phyloP scores from a whole-genome alignment of 257 asterid species.

The Solanum neorickii region DNA sequence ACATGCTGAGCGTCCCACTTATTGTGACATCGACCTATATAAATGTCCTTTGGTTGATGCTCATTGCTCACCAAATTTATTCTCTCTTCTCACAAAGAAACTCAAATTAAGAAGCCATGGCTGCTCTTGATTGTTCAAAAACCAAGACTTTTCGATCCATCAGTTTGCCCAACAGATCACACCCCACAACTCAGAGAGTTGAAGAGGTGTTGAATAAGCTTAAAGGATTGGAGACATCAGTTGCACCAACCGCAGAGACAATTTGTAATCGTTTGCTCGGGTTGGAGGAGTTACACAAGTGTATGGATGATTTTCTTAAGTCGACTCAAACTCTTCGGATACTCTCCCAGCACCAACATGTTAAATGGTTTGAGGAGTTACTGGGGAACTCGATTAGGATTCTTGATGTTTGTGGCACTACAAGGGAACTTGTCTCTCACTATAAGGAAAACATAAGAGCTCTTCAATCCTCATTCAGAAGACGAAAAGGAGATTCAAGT shows the following conservation, averaged over 20 bases:
- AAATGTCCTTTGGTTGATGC: background rate
- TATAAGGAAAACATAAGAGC: constrained; percentile 11
- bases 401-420: constrained; percentile 12
- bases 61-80: background rate
- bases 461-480: constrained; percentile 13
- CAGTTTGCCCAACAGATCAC: constrained; percentile 5
- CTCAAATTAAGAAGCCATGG: background rate
- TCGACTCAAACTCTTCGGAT: constrained; percentile 5
- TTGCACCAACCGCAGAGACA: background rate
- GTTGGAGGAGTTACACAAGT: constrained; percentile 5
- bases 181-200: background rate
- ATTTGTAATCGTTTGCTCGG: constrained; percentile 1
- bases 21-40: background rate
- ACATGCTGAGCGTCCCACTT: background rate
- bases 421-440: constrained; percentile 5
- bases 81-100: background rate
- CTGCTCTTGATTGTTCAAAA: constrained; percentile 2
- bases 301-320: constrained; percentile 14
- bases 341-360: background rate
- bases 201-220: background rate
- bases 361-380: constrained; percentile 11
- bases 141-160: background rate
- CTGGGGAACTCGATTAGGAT: constrained; percentile 6
- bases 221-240: background rate
- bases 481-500: constrained; percentile 13